Evolutionary conservation across 2,329 filamentous ascomycete genomes (phyloP).

Genomic region (Cordyceps cicadae): DNA sequence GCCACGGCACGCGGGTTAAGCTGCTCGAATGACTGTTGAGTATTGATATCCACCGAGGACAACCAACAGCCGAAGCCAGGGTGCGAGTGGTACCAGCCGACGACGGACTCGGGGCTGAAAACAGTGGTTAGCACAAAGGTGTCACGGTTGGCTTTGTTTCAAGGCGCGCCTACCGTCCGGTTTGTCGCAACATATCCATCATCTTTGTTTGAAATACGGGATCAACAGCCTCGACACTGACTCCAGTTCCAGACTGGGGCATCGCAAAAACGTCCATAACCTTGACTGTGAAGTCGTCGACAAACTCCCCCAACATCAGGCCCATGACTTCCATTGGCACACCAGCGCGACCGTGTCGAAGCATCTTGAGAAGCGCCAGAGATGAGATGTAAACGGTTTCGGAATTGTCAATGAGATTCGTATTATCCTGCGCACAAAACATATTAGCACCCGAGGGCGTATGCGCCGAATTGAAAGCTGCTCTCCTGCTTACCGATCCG

Average conservation of each 20-base stretch:
- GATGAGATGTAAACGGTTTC: constrained; percentile 99
- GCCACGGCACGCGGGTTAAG: constrained; percentile 93
- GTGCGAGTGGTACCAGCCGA: constrained; percentile 99
- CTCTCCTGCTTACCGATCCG: constrained; percentile 28
- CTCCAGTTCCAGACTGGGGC: constrained; percentile 96
- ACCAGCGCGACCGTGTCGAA: constrained; percentile 91
- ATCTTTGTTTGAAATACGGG: constrained; percentile 99
- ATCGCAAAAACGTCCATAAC: constrained; percentile 99
- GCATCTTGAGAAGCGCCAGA: constrained; percentile 93
- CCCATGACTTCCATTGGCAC: constrained; percentile 99
- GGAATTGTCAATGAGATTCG: constrained; percentile 92
- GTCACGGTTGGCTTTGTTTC: background rate
- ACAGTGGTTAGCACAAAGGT: constrained; percentile 12
- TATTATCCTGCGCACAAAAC: constrained; percentile 59
- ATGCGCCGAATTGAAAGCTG: background rate
- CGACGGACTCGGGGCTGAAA: constrained; percentile 81
- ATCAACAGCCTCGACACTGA: constrained; percentile 96
- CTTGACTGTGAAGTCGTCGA: constrained; percentile 96
- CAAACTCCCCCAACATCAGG: constrained; percentile 96
- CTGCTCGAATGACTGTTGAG: constrained; percentile 99
- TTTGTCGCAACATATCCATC: constrained; percentile 99
- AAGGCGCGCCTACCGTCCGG: constrained; percentile 63
- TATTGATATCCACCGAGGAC: constrained; percentile 98
- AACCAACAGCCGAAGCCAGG: constrained; percentile 99
- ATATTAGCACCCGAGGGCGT: constrained; percentile 12